Evolutionary conservation across 768 basidiomycete species (phyloP).

Genomic region (Thelephora aurantiotincta): DNA sequence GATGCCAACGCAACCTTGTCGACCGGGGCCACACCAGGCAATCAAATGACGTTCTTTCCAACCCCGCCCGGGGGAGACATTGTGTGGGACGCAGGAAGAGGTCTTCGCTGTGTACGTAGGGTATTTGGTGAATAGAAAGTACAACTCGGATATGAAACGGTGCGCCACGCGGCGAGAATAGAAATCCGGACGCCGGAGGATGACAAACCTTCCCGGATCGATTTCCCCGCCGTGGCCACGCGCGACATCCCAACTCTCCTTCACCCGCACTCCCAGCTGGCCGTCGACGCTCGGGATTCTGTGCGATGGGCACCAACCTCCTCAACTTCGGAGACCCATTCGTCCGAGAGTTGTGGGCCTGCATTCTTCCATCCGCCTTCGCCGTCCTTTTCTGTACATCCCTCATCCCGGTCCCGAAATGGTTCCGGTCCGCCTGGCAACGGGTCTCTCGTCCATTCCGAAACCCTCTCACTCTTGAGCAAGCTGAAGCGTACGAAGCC

Average conservation of each 20-base stretch:
- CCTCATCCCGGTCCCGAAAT: slow-evolving; percentile 7
- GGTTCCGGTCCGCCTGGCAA: slow-evolving; percentile 2
- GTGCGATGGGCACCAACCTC: slow-evolving; percentile 1
- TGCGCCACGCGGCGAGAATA: too few species aligned
- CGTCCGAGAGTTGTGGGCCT: slow-evolving; percentile 15
- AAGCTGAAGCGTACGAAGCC: slow-evolving; percentile 15
- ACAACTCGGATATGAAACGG: too few species aligned
- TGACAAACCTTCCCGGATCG: too few species aligned
- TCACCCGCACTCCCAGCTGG: too few species aligned
- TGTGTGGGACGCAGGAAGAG: too few species aligned
- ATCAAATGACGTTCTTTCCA: too few species aligned
- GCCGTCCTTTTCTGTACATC: slow-evolving; percentile 4
- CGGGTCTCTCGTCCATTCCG: slow-evolving; percentile 9
- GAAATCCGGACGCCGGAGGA: too few species aligned
- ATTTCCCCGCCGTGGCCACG: not conserved
- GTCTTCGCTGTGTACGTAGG: too few species aligned
- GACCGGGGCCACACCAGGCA: too few species aligned
- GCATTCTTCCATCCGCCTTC: slow-evolving; percentile 13
- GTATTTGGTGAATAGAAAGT: too few species aligned
- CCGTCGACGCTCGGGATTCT: not conserved
- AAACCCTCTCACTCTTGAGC: slow-evolving; percentile 13
- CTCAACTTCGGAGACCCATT: slow-evolving; percentile 13
- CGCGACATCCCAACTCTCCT: not conserved
- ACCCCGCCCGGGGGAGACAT: too few species aligned
- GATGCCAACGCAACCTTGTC: too few species aligned